Base-by-base conservation (phyloP, 2,329 filamentous ascomycete genomes). In the Kalaharituber pfeilii region DNA sequence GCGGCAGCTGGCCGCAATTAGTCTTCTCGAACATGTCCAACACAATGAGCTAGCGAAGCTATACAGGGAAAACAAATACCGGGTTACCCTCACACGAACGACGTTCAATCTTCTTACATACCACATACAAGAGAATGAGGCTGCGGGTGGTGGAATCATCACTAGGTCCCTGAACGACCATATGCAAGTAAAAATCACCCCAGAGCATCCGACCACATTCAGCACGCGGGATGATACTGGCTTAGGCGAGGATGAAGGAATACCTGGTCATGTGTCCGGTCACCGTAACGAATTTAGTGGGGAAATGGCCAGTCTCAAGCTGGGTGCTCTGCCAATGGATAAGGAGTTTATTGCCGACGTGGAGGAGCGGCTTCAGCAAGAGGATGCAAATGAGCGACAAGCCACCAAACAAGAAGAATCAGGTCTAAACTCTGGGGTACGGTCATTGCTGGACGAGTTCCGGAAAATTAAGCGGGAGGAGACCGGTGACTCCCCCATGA, bases 391-490 rank as follows among this genome's bases (percentile, higher is more conserved):
- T 57, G 42, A 63, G 58, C 30, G 58, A 50, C 62, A 58, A 18
- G 58, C 58, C 57, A 49, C 51, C 2, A 50, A 60, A 39, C 57
- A 55, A 20, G 60, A 56, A 15, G 62, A 62, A 49, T 45, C 62
- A 26, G 60, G 62, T 13, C 56, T 58, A 18, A 53, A 71, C 1
- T 71, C 78, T 2, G 88, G 87, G 4, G 78, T 81, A 51, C 71
- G 77, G n/a, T 82, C 80, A 1, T 74, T 96, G 15, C 72, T 93
- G 0, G 86, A 95, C 20, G 85, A 91, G 61, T 94, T 93, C 61
- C 89, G 96, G 61, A 82, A 82, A 59, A 82, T 83, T 49, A 98
- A 98, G 71, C 79, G 83, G 25, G 91, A 95, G 68, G 88, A 94
- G 29, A 28, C 25, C 22, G 82, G 82, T 25, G 91, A 96, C 65